A percentile compares a stretch with the other conserved stretches of the same genome.
phyloP scores from a whole-genome alignment of 192 early-diverging fungal species.

The Paraglomus brasilianum region DNA sequence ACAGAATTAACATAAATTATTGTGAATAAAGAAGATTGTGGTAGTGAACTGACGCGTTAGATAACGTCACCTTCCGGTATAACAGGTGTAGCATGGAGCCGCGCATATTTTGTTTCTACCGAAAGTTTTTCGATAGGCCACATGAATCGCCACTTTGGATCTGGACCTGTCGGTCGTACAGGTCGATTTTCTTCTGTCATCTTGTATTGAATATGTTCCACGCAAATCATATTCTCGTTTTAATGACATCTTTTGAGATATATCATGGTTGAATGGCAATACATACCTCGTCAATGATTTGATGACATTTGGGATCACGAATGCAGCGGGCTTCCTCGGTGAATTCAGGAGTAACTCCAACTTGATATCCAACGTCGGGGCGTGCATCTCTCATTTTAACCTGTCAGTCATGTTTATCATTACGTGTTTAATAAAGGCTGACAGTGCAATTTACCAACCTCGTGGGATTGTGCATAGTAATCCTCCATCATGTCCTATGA shows the following conservation, averaged over 20 bases:
- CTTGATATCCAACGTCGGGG: slow-evolving; percentile 57
- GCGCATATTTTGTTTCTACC: slow-evolving; percentile 54
- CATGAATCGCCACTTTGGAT: slow-evolving; percentile 78
- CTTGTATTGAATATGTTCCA: slow-evolving; percentile 24
- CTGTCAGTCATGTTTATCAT: background rate
- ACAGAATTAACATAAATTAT: background rate
- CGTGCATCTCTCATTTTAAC: slow-evolving; percentile 61
- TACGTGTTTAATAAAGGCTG: background rate
- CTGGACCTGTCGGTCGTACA: slow-evolving; percentile 50
- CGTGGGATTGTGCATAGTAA: slow-evolving; percentile 63
- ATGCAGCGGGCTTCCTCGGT: slow-evolving; percentile 67
- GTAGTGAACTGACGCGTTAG: background rate
- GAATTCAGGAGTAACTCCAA: slow-evolving; percentile 64
- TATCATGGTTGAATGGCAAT: background rate
- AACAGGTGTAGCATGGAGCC: slow-evolving; percentile 63
- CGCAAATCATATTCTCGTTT: no score
- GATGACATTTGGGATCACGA: slow-evolving; percentile 56
- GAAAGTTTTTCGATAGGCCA: slow-evolving; percentile 63
- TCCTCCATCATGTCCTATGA: slow-evolving; percentile 64
- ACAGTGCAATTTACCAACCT: slow-evolving; percentile 27
- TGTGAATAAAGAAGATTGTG: no score
- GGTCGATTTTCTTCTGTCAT: slow-evolving; percentile 57
- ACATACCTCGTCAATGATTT: slow-evolving; percentile 48
- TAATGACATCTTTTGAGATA: no score
- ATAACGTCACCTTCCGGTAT: slow-evolving; percentile 50